Percentiles rank a stretch among this genome's conserved stretches.
phyloP scores from a whole-genome alignment of 1,284 basidiomycete genomes.

The Mycena citricolor region DNA sequence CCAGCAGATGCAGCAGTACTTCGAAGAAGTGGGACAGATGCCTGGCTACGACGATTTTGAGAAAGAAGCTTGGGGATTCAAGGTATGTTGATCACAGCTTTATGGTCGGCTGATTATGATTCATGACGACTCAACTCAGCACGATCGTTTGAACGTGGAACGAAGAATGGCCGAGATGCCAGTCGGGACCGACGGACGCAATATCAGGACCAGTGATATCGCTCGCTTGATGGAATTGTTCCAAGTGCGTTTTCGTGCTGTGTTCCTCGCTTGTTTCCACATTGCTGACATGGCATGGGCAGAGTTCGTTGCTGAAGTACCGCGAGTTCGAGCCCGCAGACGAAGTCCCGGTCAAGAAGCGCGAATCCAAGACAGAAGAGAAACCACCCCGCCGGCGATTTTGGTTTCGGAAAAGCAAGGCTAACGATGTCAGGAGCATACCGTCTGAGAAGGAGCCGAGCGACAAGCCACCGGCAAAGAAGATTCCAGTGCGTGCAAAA shows the following conservation, averaged over 20 bases:
- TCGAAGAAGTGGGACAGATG: slow-evolving; percentile 57
- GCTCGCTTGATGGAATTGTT: slow-evolving; percentile 84
- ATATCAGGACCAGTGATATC: slow-evolving; percentile 74
- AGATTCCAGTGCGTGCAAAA: slow-evolving; percentile 53
- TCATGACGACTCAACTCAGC: slow-evolving; percentile 43
- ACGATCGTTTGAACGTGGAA: slow-evolving; percentile 72
- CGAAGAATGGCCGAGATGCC: slow-evolving; percentile 49
- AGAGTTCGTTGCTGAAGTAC: slow-evolving; percentile 72
- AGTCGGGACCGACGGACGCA: slow-evolving; percentile 34
- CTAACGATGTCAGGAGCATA: too few species aligned
- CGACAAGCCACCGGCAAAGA: slow-evolving; percentile 47
- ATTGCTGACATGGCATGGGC: too few species aligned
- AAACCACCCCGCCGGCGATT: slow-evolving; percentile 1
- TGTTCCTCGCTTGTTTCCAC: slow-evolving; percentile 13
- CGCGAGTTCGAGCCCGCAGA: slow-evolving; percentile 59
- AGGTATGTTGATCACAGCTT: slow-evolving; percentile 41
- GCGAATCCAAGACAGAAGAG: slow-evolving; percentile 4
- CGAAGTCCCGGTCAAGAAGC: slow-evolving; percentile 17
- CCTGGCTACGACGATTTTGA: slow-evolving; percentile 73
- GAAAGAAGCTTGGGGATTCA: slow-evolving; percentile 75
- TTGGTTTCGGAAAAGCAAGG: slow-evolving; percentile 14
- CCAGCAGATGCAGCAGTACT: slow-evolving; percentile 79
- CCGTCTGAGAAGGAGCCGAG: slow-evolving; percentile 16
- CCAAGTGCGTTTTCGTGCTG: slow-evolving; percentile 44
- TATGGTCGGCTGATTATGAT: slow-evolving; percentile 3